Evolutionary conservation across 1,139 yeast species (phyloP), one percentile per base, ranked within the genome.

Genomic region (Lodderomyces oxycetoniae): DNA sequence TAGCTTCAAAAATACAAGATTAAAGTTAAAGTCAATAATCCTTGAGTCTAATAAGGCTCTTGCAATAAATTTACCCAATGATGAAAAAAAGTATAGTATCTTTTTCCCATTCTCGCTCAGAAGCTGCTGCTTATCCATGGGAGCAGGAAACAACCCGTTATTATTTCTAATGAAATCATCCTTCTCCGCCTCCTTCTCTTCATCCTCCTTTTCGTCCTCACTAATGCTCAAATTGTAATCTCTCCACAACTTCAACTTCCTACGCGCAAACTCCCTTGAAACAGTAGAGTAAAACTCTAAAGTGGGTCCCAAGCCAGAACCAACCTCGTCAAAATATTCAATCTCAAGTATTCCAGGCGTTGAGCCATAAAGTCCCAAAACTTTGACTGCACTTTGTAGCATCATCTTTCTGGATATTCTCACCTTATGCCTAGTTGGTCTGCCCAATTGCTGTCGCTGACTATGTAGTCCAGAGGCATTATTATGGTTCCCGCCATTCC

Each of bases 271-370:
- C 41, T 82, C 91, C 41, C 67, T 76, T 0, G 96, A 87, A 4
- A 86, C 91, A 10, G 72, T 65, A 0, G 96, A 78, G 52, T 87
- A 91, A 51, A 91, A 91, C 55, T 91, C 98, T 42, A 89, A 66
- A 0, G 98, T 91, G 2, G 98, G 98, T 0, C 98, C 98, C 33
- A 88, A 61, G 0, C 98, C 98, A 1, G 96, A 82, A 9, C 98
- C 98, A n/a, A 74, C 96, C 53, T 91, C 98, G 47, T 83, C 89
- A 45, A 74, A 79, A 50, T 84, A 91, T 52, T 89, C 96, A 39
- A 91, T 80, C 48, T 91, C 97, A 30, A 91, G 62, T 5, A 86
- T 68, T 25, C 88, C 84, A 0, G 96, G 91, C 12, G 82, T 74
- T 0, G 87, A 62, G 0, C 95, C 95, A 54, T 87, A 83, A 36